Evolutionary conservation across 2,329 filamentous ascomycete genomes (phyloP), one percentile per base, ranked within the genome.

Genomic region (Fulvia fulva): DNA sequence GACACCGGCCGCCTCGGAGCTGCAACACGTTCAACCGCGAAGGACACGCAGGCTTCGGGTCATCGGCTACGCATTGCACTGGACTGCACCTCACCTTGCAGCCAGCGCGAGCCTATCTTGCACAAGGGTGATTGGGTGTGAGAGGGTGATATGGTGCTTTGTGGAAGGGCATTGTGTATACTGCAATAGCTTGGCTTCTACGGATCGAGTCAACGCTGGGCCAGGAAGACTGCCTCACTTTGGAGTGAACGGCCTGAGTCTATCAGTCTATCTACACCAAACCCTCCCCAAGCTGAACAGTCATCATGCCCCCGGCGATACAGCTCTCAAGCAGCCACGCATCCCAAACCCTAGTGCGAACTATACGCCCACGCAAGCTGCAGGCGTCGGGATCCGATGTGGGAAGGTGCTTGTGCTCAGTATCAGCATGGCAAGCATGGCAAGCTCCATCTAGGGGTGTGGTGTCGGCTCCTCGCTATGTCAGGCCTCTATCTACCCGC

Each of bases 301-400:
- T n/a, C 37, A 4, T 5, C 3, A 41, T 41, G 37, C 4, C 37
- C 2, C 16, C 37, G 4, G 19, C 14, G 16, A n/a, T 8, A 19
- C 14, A 3, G 16, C 6, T 19, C 5, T 8, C 37, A 8, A 41
- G 37, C n/a, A 5, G 37, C 16, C 16, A 41, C 19, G 14, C 14
- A 41, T 41, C 37, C 19, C 37, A 19, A n/a, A 19, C 37, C 5
- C 8, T 41, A 41, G 37, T 41, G 37, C 37, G 14, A 16, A 41
- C 14, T n/a, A 4, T 41, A 7, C 37, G 16, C 14, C 3, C 37
- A 41, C 16, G 34, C 34, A 37, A 37, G 34, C 47, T 32, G 47
- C 47, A 50, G n/a, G 47, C 22, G 47, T 50, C 47, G 47, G 47
- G 47, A 32, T 50, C 47, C 26, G 47, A 30, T 50, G 47, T 19